A percentile compares a stretch with the other conserved stretches of the same genome.
These are phyloP conservation scores for Colletotrichum cereale DNA, from an alignment of 2,329 filamentous ascomycete species.

Conservation along the genomic window DNA sequence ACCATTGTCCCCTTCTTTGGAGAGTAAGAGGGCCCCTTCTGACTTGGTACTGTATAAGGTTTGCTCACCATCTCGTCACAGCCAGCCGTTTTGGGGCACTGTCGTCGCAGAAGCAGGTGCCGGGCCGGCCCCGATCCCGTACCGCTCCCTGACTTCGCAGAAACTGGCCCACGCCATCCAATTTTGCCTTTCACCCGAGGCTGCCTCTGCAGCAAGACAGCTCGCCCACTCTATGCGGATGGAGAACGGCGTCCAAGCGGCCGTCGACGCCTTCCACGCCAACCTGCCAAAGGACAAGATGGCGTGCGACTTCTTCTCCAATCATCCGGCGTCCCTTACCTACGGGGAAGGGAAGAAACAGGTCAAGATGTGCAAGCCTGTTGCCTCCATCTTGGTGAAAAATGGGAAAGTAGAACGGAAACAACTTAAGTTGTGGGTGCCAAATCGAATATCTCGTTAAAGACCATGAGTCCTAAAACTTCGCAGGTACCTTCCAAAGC, in stretches of 20 bases:
- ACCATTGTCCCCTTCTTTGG: conserved; percentile 39
- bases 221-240: conserved; percentile 31
- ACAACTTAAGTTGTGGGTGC: conserved; percentile 25
- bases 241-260: conserved; percentile 34
- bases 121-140: conserved; percentile 37
- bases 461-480: background rate
- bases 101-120: conserved; percentile 38
- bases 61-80: background rate
- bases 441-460: background rate
- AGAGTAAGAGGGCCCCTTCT: conserved; percentile 13
- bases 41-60: fast-evolving
- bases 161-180: conserved; percentile 31
- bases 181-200: conserved; percentile 24
- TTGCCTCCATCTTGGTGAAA: conserved; percentile 32
- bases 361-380: conserved; percentile 36
- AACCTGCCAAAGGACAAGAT: conserved; percentile 30
- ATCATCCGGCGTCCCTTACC: conserved; percentile 27
- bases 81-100: conserved; percentile 39
- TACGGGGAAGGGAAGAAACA: conserved; percentile 43
- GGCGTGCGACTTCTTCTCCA: conserved; percentile 37
- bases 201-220: conserved; percentile 23
- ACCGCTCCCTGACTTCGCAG: conserved; percentile 34
- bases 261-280: conserved; percentile 33
- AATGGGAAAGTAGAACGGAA: conserved; percentile 28
- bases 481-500: conserved; percentile 27